Evolutionary conservation across 2,329 filamentous ascomycete species (phyloP), one percentile per base, ranked within the genome.

Genomic region (Aspergillus sergii): DNA sequence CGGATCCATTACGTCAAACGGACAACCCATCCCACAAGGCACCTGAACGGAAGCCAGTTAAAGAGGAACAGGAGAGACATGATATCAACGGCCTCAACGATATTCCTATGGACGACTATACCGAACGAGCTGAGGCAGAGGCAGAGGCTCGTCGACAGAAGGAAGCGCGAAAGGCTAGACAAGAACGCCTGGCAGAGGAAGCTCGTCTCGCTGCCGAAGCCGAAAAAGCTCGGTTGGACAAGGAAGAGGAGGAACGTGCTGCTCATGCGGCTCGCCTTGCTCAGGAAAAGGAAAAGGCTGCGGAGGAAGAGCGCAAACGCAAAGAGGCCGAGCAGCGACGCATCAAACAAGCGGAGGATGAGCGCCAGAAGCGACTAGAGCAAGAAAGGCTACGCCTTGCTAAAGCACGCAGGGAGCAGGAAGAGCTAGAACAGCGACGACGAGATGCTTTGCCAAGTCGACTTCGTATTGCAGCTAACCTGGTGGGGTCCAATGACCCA

Each of bases 361-460:
- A 83, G 60, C 79, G 75, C 8, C 77, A 78, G 62, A 80, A 78
- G 66, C 75, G 75, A 11, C 65, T 78, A 28, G 80, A 82, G 64
- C 76, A 79, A 69, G 77, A 82, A 71, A 73, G 77, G 48, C 66
- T 76, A 55, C 78, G 80, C 23, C 74, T 80, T 46, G 77, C 79
- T 54, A 80, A 80, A 70, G 64, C 79, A 54, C 79, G 79, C 28
- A 78, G 75, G 51, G 79, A 82, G 51, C 78, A 79, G 59, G 77
- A 80, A 66, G 81, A 82, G 62, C 76, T 79, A 66, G 82, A 83
- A 64, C 77, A 79, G 62, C 75, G 76, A 57, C 81, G 81, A 41
- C 74, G 81, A 43, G 79, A 83, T 60, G 79, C 79, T 48, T 74
- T 84, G 30, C 82, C 82, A 7, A 77, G 76, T 53, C 72, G 80